Evolutionary conservation across 345 rosid species (phyloP).

Genomic region (Conringia planisiliqua): DNA sequence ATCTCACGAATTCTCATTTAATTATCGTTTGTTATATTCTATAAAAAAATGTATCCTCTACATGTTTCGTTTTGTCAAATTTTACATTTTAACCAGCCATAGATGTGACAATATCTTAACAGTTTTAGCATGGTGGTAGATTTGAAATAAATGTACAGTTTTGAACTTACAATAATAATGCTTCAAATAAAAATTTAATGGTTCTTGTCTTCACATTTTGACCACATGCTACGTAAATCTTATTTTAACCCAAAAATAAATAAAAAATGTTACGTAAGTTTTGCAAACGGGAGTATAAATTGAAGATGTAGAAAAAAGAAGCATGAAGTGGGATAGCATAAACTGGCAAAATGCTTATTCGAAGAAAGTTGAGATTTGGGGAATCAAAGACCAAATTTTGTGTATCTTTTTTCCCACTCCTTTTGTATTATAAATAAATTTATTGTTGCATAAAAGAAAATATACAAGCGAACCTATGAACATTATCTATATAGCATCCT

Average conservation of each 20-base stretch:
- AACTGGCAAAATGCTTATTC: constrained; percentile 21
- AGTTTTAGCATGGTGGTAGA: not conserved
- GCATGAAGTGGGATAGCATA: constrained; percentile 27
- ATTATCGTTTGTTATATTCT: not conserved
- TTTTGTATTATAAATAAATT: not conserved
- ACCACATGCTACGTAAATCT: not conserved
- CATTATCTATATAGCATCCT: constrained; percentile 21
- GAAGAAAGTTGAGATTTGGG: constrained; percentile 29
- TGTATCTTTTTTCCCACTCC: constrained; percentile 15
- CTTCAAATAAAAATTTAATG: not conserved
- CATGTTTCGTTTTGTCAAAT: not conserved
- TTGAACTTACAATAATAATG: not conserved
- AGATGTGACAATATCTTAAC: not conserved
- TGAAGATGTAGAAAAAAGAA: not conserved
- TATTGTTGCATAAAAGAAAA: not conserved
- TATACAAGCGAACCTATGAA: constrained; percentile 4
- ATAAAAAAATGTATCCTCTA: not conserved
- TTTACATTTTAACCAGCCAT: not conserved
- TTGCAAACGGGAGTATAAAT: not conserved
- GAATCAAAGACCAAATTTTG: constrained; percentile 28
- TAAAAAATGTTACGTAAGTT: not conserved
- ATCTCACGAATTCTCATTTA: not conserved
- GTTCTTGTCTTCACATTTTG: not conserved
- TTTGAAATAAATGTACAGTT: not conserved
- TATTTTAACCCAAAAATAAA: not conserved